Percentiles rank a stretch among this genome's conserved stretches.
phyloP scores from a whole-genome alignment of 2,329 filamentous ascomycete species.

The Alternaria brassicicola region DNA sequence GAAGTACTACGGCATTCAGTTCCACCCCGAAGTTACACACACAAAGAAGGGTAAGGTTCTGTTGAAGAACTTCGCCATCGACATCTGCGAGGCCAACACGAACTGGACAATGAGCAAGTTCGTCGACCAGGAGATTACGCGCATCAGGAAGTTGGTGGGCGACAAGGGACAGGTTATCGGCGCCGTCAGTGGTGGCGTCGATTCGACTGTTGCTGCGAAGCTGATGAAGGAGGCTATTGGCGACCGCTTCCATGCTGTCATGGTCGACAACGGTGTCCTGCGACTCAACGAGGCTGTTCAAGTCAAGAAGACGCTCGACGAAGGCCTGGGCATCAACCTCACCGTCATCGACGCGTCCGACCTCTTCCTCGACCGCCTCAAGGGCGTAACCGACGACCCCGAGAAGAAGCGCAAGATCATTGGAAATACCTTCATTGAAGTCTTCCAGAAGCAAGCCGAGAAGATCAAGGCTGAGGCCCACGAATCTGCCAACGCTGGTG shows the following conservation, averaged over 20 bases:
- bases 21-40: conserved; percentile 85
- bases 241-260: conserved; percentile 80
- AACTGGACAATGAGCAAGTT: conserved; percentile 91
- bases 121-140: conserved; percentile 75
- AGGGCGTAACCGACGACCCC: conserved; percentile 74
- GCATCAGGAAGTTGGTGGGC: conserved; percentile 83
- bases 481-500: conserved; percentile 69
- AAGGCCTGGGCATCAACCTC: conserved; percentile 87
- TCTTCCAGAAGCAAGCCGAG: conserved; percentile 81
- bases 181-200: conserved; percentile 82
- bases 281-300: conserved; percentile 81
- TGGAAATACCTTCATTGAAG: conserved; percentile 77
- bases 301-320: conserved; percentile 78
- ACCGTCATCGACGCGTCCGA: conserved; percentile 83
- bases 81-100: conserved; percentile 76
- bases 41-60: conserved; percentile 72
- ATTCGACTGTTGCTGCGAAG: conserved; percentile 84
- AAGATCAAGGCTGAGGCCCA: conserved; percentile 75
- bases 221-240: conserved; percentile 88
- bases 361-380: conserved; percentile 76
- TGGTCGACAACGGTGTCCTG: conserved; percentile 87
- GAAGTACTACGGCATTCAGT: conserved; percentile 82
- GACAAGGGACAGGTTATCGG: conserved; percentile 81
- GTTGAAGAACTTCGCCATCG: conserved; percentile 81
- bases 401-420: conserved; percentile 94